Conservation (phyloP, 2,329 filamentous ascomycete genomes). For the Claviceps digitariae region DNA sequence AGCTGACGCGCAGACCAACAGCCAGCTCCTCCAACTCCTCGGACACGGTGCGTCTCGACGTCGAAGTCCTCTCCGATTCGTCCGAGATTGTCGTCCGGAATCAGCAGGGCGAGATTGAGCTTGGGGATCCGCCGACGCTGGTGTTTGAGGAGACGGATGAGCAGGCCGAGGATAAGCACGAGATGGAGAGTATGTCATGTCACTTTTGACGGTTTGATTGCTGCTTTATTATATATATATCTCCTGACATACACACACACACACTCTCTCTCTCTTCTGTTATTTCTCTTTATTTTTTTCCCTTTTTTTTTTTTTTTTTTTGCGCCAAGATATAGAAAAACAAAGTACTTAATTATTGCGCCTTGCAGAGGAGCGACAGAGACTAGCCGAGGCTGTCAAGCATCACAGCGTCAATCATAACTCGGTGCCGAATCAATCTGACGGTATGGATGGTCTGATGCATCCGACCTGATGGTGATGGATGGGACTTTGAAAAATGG, state of each 20-base stretch:
- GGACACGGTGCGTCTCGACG: constrained; percentile 36
- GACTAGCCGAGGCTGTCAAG: constrained; percentile 46
- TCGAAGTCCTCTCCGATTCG: constrained; percentile 30
- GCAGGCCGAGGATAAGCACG: constrained; percentile 43
- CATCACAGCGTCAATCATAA: constrained; percentile 44
- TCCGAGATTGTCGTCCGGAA: constrained; percentile 49
- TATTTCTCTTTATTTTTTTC: background rate
- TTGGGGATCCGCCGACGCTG: constrained; percentile 42
- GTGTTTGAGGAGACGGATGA: constrained; percentile 41
- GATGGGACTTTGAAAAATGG: background rate
- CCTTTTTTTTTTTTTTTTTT: no score
- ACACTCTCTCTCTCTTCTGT: no score
- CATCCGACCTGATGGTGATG: background rate
- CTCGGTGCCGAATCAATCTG: constrained; percentile 45
- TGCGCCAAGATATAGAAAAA: no score
- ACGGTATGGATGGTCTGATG: constrained; percentile 35
- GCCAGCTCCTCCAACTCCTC: constrained; percentile 24
- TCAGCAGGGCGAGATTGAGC: constrained; percentile 47
- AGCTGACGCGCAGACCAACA: constrained; percentile 44
- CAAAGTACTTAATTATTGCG: background rate
- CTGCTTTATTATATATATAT: background rate
- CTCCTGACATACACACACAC: no score
- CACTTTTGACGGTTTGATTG: background rate
- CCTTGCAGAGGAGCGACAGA: constrained; percentile 41
- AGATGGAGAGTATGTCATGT: constrained; percentile 36